phyloP scores from a whole-genome alignment of 2,329 filamentous ascomycete genomes.

The Fusarium secorum region DNA sequence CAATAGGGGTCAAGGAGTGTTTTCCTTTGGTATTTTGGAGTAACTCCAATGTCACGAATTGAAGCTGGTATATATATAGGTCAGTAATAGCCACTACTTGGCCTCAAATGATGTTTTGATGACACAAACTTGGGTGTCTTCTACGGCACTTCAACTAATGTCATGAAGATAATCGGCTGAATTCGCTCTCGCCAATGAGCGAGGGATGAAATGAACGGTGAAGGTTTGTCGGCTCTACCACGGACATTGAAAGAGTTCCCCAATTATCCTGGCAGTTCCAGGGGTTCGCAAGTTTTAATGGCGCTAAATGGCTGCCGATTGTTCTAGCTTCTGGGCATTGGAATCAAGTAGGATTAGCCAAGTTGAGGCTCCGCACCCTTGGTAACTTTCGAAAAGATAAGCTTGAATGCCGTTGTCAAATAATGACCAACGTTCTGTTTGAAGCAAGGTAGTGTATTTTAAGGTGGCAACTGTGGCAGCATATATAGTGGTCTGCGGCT shows the following conservation, averaged over 20 bases:
- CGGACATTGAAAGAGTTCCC: constrained; percentile 20
- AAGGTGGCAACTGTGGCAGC: background rate
- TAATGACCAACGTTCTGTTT: background rate
- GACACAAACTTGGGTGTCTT: background rate
- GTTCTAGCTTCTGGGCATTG: constrained; percentile 22
- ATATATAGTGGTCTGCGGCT: background rate
- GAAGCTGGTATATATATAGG: background rate
- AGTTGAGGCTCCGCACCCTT: constrained; percentile 22
- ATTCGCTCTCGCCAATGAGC: background rate
- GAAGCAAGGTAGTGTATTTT: background rate
- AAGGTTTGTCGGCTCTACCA: constrained; percentile 26
- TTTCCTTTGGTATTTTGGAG: constrained; percentile 4
- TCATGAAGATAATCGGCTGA: background rate
- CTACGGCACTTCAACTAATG: background rate
- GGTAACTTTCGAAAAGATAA: background rate
- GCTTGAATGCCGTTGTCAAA: background rate
- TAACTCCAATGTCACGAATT: constrained; percentile 2
- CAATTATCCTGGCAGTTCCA: constrained; percentile 20
- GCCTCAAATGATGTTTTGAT: background rate
- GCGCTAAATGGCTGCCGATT: constrained; percentile 27
- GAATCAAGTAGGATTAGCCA: constrained; percentile 16
- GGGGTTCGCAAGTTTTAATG: constrained; percentile 10
- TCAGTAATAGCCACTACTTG: background rate
- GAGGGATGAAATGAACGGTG: constrained; percentile 14
- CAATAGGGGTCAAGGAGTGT: background rate